phyloP scores from a whole-genome alignment of 768 basidiomycete genomes.

The Baorangia bicolor region DNA sequence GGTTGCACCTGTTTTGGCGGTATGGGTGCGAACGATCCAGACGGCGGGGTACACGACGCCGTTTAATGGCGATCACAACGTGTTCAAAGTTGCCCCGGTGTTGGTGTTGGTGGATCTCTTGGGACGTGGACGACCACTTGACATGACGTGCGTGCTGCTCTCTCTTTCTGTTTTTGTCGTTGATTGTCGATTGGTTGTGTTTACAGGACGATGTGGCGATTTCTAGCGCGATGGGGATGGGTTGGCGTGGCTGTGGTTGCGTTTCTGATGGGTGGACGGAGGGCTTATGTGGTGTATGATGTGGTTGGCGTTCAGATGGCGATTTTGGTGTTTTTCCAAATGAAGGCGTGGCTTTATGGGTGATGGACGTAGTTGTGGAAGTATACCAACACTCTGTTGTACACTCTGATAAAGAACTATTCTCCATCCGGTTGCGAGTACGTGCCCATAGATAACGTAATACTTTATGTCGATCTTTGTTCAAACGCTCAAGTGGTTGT shows the following conservation, averaged over 20 bases:
- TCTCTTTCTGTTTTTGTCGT: not conserved
- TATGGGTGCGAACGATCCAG: constrained; percentile 86
- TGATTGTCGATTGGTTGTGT: not conserved
- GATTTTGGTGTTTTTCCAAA: constrained; percentile 10
- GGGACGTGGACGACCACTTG: constrained; percentile 49
- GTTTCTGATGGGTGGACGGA: constrained; percentile 66
- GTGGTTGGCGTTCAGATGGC: constrained; percentile 42
- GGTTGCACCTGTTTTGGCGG: constrained; percentile 72
- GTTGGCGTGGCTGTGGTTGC: constrained; percentile 48
- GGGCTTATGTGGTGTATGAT: constrained; percentile 66
- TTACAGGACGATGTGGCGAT: constrained; percentile 10
- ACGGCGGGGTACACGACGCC: constrained; percentile 78
- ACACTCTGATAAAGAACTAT: not conserved
- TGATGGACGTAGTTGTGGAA: not conserved
- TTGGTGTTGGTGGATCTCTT: constrained; percentile 62
- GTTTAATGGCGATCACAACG: constrained; percentile 79
- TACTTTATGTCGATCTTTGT: too few relatives aligned
- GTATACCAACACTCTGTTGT: not conserved
- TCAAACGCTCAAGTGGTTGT: too few relatives aligned
- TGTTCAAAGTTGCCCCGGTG: constrained; percentile 63
- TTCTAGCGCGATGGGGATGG: constrained; percentile 52
- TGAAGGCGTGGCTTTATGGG: constrained; percentile 3
- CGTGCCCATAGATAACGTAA: too few relatives aligned
- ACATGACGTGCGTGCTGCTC: constrained; percentile 37
- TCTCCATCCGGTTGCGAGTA: too few relatives aligned